phyloP scores from a whole-genome alignment of 768 basidiomycete genomes.

The Lentinus brumalis region DNA sequence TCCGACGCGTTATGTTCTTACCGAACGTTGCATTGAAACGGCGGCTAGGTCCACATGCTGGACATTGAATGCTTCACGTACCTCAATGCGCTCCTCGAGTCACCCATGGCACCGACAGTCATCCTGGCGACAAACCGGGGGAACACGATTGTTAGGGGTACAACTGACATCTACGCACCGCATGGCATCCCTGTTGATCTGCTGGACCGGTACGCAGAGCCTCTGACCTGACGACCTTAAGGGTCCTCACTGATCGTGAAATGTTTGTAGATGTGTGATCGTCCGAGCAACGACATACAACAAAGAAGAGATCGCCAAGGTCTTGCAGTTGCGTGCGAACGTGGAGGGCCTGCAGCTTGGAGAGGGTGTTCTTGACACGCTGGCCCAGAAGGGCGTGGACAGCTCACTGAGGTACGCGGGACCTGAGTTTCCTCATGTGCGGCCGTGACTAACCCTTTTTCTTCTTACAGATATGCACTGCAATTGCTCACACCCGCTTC shows the following conservation, averaged over 20 bases:
- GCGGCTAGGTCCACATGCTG: slow-evolving; percentile 91
- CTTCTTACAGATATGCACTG: slow-evolving; percentile 69
- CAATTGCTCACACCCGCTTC: slow-evolving; percentile 91
- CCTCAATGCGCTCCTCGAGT: slow-evolving; percentile 93
- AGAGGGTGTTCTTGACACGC: slow-evolving; percentile 71
- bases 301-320: slow-evolving; percentile 81
- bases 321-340: slow-evolving; percentile 82
- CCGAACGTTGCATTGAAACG: neutral
- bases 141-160: slow-evolving; percentile 89
- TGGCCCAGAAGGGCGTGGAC: slow-evolving; percentile 82
- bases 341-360: slow-evolving; percentile 84
- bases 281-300: slow-evolving; percentile 88
- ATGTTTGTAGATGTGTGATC: slow-evolving; percentile 76
- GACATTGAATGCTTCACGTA: slow-evolving; percentile 99
- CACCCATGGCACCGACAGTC: slow-evolving; percentile 96
- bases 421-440: neutral
- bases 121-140: slow-evolving; percentile 97
- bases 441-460: neutral
- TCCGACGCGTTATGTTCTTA: neutral
- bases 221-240: neutral
- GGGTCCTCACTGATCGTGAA: neutral
- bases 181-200: slow-evolving; percentile 95
- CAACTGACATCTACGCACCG: slow-evolving; percentile 86
- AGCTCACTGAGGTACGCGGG: slow-evolving; percentile 71
- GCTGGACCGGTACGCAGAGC: slow-evolving; percentile 69